Percentiles rank a stretch among this genome's conserved stretches.
Conservation (phyloP, 2,329 filamentous ascomycete genomes). For the Parastagonospora nodorum region DNA sequence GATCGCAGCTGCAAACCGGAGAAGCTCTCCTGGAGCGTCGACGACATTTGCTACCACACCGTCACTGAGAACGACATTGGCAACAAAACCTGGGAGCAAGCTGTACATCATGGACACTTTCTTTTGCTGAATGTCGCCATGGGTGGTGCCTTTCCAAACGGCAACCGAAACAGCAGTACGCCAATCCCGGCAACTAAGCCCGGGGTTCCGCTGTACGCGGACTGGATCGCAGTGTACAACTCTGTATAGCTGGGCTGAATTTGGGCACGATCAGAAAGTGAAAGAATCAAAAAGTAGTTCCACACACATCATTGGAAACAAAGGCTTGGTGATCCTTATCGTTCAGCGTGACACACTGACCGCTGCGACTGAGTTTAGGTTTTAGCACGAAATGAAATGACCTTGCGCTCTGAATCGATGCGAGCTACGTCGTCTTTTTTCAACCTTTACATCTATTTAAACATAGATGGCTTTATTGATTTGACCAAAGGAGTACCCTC, state of each 20-base stretch:
- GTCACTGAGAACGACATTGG: conserved; percentile 4
- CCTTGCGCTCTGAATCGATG: no score
- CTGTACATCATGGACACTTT: conserved; percentile 10
- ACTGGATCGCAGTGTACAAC: conserved; percentile 13
- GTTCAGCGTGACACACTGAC: no score
- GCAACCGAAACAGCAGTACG: not conserved
- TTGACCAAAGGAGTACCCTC: no score
- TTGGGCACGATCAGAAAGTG: not conserved
- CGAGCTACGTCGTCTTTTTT: no score
- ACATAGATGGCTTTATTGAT: no score
- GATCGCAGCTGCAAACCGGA: conserved; percentile 5
- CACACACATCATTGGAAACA: no score
- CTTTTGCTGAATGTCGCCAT: conserved; percentile 12
- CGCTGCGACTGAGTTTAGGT: no score
- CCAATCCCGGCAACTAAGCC: conserved; percentile 2
- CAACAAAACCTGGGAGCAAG: conserved; percentile 2
- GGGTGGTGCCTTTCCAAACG: conserved; percentile 9
- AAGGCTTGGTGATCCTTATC: no score
- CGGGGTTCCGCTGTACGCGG: conserved; percentile 3
- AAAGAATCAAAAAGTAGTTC: no score
- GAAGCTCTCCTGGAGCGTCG: conserved; percentile 9
- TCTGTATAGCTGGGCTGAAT: not conserved
- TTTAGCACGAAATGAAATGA: no score
- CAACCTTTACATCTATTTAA: no score
- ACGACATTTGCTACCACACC: conserved; percentile 4